These are phyloP conservation scores for Vickermania ingenoplastis DNA, from an alignment of 208 protist species.

Conservation along the genomic window DNA sequence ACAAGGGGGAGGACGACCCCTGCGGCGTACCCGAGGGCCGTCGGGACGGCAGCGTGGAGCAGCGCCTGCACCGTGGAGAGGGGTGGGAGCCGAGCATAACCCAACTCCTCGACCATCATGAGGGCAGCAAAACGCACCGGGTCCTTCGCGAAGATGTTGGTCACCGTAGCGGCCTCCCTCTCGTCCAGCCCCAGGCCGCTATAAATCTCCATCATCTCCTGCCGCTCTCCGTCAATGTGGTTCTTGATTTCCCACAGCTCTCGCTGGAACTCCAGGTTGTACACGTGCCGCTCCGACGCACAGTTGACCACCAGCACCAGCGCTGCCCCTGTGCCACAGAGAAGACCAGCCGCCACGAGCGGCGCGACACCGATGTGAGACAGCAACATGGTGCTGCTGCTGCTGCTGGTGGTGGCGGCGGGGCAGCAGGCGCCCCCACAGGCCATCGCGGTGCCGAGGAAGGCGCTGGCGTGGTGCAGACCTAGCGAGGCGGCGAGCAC, in stretches of 20 bases:
- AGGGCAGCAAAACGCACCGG: constrained; percentile 81
- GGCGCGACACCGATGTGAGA: constrained; percentile 6
- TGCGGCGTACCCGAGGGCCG: constrained; percentile 37
- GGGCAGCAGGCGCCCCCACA: constrained; percentile 15
- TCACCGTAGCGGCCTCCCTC: constrained; percentile 79
- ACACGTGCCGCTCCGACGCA: constrained; percentile 56
- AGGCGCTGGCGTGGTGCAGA: constrained; percentile 6
- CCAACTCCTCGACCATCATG: constrained; percentile 94
- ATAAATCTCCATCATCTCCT: constrained; percentile 93
- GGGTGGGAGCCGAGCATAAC: constrained; percentile 77
- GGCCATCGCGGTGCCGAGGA: background rate
- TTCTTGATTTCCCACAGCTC: constrained; percentile 93
- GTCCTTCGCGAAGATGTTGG: constrained; percentile 81
- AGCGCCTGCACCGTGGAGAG: constrained; percentile 49
- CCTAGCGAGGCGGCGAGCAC: constrained; percentile 45
- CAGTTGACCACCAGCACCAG: constrained; percentile 39
- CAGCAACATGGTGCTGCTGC: constrained; percentile 5
- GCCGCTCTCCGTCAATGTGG: constrained; percentile 78
- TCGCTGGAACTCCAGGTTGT: constrained; percentile 80
- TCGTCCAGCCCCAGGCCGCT: constrained; percentile 75
- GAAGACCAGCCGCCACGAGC: constrained; percentile 18
- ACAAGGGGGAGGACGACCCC: constrained; percentile 30
- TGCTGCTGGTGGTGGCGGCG: constrained; percentile 24
- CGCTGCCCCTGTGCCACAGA: constrained; percentile 29
- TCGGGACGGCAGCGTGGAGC: constrained; percentile 45